phyloP scores from a whole-genome alignment of 805 yeast genomes.

The Yamadazyma scolyti region DNA sequence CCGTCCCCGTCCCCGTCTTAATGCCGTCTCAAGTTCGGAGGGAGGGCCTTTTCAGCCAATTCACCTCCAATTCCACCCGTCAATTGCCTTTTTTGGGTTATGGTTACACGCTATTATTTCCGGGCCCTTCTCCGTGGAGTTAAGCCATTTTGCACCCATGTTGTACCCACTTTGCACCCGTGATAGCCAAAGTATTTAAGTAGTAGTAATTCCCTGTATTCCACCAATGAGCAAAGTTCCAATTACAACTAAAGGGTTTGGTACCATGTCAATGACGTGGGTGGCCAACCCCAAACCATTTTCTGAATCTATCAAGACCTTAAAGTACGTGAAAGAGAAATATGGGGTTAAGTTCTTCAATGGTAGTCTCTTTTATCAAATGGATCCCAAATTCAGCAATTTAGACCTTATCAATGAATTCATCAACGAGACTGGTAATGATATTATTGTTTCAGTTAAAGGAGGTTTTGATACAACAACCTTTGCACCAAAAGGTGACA shows the following conservation, averaged over 20 bases:
- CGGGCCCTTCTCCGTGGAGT: too few species aligned
- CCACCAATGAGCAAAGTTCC: too few species aligned
- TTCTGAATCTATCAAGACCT: constrained; percentile 49
- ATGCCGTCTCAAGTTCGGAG: too few species aligned
- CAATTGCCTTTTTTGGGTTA: too few species aligned
- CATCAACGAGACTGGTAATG: constrained; percentile 42
- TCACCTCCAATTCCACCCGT: too few species aligned
- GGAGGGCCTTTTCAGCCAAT: too few species aligned
- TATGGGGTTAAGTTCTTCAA: constrained; percentile 54
- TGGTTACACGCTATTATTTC: too few species aligned
- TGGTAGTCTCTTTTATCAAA: constrained; percentile 68
- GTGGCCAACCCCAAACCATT: constrained; percentile 51
- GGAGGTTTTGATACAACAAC: constrained; percentile 47
- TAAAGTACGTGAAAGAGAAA: constrained; percentile 47
- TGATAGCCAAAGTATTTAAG: too few species aligned
- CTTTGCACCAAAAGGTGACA: constrained; percentile 47
- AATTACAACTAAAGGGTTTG: constrained; percentile 48
- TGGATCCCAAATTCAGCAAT: constrained; percentile 26
- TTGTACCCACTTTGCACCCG: too few species aligned
- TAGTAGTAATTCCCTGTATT: too few species aligned
- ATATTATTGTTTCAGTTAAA: constrained; percentile 63
- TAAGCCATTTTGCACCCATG: too few species aligned
- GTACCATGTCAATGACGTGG: constrained; percentile 83
- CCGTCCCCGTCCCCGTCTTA: too few species aligned
- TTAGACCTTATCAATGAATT: constrained; percentile 56